These are phyloP conservation scores for Globisporangium perplexum DNA, from an alignment of 352 stramenopile genomes.

Conservation along the genomic window DNA sequence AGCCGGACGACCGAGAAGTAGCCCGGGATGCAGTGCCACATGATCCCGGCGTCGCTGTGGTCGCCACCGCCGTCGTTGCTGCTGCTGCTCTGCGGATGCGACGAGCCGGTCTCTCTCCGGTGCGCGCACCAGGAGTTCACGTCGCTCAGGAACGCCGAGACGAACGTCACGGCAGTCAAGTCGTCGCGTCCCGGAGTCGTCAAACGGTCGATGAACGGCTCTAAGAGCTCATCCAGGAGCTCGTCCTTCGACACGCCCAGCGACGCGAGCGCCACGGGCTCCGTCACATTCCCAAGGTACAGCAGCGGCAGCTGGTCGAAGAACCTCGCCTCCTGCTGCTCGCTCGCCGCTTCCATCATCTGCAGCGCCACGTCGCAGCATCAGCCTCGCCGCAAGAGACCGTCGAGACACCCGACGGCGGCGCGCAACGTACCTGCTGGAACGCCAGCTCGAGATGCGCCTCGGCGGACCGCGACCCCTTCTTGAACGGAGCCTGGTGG, in stretches of 20 bases:
- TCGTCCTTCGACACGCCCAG: constrained; percentile 29
- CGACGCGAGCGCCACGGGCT: constrained; percentile 36
- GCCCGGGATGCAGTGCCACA: constrained; percentile 76
- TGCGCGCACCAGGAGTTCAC: constrained; percentile 53
- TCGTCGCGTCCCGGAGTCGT: constrained; percentile 51
- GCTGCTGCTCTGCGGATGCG: not conserved
- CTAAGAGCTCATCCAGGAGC: constrained; percentile 37
- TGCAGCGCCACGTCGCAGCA: not conserved
- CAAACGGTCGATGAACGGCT: constrained; percentile 53
- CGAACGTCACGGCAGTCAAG: constrained; percentile 57
- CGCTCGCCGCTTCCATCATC: constrained; percentile 25
- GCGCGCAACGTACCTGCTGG: constrained; percentile 20
- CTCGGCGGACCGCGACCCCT: constrained; percentile 24
- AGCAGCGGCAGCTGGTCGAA: constrained; percentile 49
- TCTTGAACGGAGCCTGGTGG: constrained; percentile 20
- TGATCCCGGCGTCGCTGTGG: constrained; percentile 10
- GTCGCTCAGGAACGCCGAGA: constrained; percentile 62
- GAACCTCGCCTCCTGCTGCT: constrained; percentile 48
- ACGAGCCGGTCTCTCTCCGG: constrained; percentile 4
- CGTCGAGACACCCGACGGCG: no score
- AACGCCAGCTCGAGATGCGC: constrained; percentile 41
- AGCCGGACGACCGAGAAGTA: constrained; percentile 69
- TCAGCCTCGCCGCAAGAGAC: no score
- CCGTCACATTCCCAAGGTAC: constrained; percentile 40
- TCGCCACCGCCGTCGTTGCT: not conserved